Evolutionary conservation across 2,329 filamentous ascomycete genomes (phyloP).

Genomic region (Xylariaceae sp.): DNA sequence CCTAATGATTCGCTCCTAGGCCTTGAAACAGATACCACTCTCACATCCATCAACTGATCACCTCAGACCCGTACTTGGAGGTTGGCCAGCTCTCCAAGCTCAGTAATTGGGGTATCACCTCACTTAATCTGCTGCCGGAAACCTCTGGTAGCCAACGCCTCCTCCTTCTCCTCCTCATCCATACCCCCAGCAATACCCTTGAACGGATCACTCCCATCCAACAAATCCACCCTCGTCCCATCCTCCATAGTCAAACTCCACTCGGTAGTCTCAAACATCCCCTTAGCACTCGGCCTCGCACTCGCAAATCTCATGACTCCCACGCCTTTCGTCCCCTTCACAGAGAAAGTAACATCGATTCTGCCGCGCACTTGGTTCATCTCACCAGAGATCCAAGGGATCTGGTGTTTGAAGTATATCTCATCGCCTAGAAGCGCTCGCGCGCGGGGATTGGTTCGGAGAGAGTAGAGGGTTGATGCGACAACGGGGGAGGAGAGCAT

Average conservation of each 20-base stretch:
- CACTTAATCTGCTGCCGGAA: constrained; percentile 50
- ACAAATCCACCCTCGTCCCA: constrained; percentile 63
- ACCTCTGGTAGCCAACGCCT: constrained; percentile 44
- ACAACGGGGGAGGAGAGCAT: constrained; percentile 86
- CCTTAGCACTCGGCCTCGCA: constrained; percentile 59
- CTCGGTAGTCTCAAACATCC: constrained; percentile 79
- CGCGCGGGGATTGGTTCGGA: constrained; percentile 75
- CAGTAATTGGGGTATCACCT: background rate
- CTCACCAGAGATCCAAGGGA: constrained; percentile 81
- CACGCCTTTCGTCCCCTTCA: constrained; percentile 70
- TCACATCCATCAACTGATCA: too few relatives aligned
- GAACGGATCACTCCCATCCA: constrained; percentile 75
- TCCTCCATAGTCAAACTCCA: constrained; percentile 78
- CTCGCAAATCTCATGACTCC: constrained; percentile 81
- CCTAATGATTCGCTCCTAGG: too few relatives aligned
- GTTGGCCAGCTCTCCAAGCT: background rate
- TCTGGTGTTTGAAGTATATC: constrained; percentile 74
- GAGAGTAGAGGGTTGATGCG: constrained; percentile 84
- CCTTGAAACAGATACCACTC: too few relatives aligned
- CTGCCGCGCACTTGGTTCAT: constrained; percentile 92
- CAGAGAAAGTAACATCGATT: constrained; percentile 84
- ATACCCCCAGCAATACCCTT: constrained; percentile 44
- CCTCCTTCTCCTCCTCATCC: constrained; percentile 40
- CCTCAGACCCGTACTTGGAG: too few relatives aligned
- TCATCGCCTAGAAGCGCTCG: constrained; percentile 80